Conservation (phyloP, 2,329 filamentous ascomycete species). For the Ceratocystis papillata region DNA sequence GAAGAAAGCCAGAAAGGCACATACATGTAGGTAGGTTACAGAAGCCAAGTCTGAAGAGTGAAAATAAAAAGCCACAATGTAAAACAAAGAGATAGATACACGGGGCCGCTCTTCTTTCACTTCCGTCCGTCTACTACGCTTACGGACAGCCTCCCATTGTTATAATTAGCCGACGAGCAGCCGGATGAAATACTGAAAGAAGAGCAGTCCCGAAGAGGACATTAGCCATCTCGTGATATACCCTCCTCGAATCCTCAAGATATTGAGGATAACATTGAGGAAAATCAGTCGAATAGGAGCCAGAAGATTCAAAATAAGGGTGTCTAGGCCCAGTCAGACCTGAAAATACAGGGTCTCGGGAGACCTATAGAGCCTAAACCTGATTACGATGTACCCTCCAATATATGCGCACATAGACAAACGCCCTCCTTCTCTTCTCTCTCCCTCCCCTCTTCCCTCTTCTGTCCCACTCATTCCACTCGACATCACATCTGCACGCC, state of each 20-base stretch:
- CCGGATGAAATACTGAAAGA: background rate
- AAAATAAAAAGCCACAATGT: background rate
- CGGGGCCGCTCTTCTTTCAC: background rate
- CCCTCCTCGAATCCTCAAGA: background rate
- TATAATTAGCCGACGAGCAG: background rate
- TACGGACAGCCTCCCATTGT: background rate
- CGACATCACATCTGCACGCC: background rate
- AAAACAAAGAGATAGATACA: background rate
- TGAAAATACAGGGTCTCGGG: conserved; percentile 6
- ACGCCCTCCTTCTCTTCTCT: background rate
- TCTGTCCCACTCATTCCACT: background rate
- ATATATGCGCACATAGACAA: background rate
- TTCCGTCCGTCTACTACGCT: background rate
- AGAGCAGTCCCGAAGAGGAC: background rate
- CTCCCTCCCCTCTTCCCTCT: background rate
- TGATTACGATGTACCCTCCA: background rate
- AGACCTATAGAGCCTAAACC: background rate
- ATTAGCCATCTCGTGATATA: background rate
- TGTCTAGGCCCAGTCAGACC: background rate
- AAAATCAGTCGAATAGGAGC: background rate
- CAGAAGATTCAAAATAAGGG: background rate
- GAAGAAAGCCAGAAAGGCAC: background rate
- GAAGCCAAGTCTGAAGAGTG: too few relatives aligned
- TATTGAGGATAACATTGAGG: background rate
- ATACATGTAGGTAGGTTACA: background rate